These are phyloP conservation scores for Cystofilobasidium ferigula DNA, from an alignment of 768 basidiomycete genomes.

Conservation along the genomic window DNA sequence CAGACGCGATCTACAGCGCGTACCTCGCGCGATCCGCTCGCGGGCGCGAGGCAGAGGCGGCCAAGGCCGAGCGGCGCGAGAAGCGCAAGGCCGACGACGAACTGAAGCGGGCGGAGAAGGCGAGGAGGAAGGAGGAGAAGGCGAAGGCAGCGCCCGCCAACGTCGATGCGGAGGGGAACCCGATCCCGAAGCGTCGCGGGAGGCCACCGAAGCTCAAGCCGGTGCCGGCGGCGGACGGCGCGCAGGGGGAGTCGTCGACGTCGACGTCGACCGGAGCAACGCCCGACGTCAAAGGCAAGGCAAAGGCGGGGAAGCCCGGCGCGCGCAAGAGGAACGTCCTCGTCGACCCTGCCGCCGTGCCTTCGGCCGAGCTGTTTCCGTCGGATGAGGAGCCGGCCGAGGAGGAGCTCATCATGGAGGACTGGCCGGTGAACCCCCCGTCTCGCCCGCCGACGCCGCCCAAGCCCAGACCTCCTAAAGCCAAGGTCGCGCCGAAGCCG, in stretches of 20 bases:
- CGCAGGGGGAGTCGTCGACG: too few relatives aligned
- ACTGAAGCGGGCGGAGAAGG: neutral
- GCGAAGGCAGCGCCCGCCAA: neutral
- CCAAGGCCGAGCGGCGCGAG: neutral
- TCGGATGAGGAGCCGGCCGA: neutral
- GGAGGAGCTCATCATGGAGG: slow-evolving; percentile 11
- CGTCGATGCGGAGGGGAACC: neutral
- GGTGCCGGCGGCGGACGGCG: too few relatives aligned
- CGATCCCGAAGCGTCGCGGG: neutral
- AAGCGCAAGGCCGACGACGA: neutral
- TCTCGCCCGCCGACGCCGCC: neutral
- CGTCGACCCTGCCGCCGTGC: neutral
- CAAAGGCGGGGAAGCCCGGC: neutral
- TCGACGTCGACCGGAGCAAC: neutral
- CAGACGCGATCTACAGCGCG: neutral
- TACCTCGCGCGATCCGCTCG: neutral
- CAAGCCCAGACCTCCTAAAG: neutral
- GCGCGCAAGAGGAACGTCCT: neutral
- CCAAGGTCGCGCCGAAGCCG: neutral
- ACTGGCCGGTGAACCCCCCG: neutral
- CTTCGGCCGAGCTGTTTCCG: neutral
- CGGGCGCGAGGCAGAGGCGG: neutral
- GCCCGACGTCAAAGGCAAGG: neutral
- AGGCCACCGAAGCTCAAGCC: neutral
- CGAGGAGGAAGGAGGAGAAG: neutral